Base-by-base conservation (phyloP, 176 grass and related monocot genomes). In the Thinopyrum elongatum region DNA sequence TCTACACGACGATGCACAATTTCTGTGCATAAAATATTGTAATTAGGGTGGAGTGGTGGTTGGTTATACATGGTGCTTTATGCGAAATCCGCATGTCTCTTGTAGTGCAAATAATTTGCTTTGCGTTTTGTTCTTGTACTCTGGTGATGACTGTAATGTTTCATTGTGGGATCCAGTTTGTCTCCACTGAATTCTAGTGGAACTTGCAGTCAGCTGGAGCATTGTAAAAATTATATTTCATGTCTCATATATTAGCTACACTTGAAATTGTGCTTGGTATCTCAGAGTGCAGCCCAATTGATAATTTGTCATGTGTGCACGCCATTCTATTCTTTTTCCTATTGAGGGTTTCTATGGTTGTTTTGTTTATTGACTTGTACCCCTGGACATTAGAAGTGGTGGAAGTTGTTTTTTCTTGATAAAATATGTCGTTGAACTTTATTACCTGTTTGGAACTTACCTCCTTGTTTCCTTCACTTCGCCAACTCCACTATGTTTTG, bases 201-300 rank as follows among this genome's bases (percentile, higher is more conserved):
- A 80, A 66, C 60, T 42, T 60, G 64, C 65, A 77, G 34, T 83
- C 68, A 66, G 67, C 44, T 85, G 82, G 72, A 77, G 27, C 22
- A 46, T 85, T 65, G 27, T 33, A 66, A 80, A 46, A 46, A n/a
- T 55, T 84, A 23, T 53, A 88, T 34, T 28, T 42, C 10, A 47
- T 59, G 36, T 77, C 55, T 23, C 21, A 47, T 73, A 29, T 21
- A 65, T 84, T 74, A 82, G 36, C 26, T 71, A 25, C 30, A 55
- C n/a, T n/a, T 57, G 60, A 81, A 78, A 47, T 53, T 82, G n/a
- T 31, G 41, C 7, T 79, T 3, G 12, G 10, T 67, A 19, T 64
- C 65, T 30, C 42, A 74, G 10, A 82, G 58, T 22, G 23, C 75
- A 49, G 49, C 21, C 53, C 13, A 78, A 51, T 79, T 78, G 27